Evolutionary conservation across 352 stramenopile genomes (phyloP).

Genomic region (Blastocystis sp.): DNA sequence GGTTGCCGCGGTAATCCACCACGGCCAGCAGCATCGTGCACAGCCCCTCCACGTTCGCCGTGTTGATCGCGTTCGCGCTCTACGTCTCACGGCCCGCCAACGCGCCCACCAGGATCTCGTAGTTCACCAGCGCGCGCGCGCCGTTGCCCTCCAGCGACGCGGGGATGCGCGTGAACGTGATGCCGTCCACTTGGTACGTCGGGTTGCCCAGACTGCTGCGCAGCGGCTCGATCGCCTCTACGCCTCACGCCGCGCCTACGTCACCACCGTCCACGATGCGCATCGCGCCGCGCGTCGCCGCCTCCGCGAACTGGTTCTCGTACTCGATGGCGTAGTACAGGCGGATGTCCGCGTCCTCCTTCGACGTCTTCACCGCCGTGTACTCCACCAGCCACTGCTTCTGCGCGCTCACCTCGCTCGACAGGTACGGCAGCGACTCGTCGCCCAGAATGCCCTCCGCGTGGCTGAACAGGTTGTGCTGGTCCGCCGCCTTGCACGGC

Average conservation of each 20-base stretch:
- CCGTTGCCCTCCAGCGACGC: background rate
- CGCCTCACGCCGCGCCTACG: background rate
- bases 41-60: constrained; percentile 11
- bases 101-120: background rate
- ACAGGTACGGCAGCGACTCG: background rate
- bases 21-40: constrained; percentile 21
- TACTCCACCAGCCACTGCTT: constrained; percentile 22
- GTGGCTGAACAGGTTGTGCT: constrained; percentile 2
- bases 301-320: constrained; percentile 41
- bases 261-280: constrained; percentile 36
- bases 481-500: background rate
- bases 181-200: constrained; percentile 18
- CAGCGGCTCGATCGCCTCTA: background rate
- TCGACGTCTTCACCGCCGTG: background rate
- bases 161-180: constrained; percentile 29
- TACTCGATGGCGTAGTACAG: background rate
- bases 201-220: background rate
- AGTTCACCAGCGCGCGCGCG: constrained; percentile 13
- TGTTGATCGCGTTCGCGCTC: background rate
- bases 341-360: background rate
- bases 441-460: constrained; percentile 11
- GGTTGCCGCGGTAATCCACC: constrained; percentile 23
- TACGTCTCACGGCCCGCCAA: background rate
- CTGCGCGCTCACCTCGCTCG: background rate
- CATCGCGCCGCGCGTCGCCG: constrained; percentile 9